These are phyloP conservation scores for Penicillium chermesinum DNA, from an alignment of 495 filamentous ascomycete genomes.

Conservation along the genomic window DNA sequence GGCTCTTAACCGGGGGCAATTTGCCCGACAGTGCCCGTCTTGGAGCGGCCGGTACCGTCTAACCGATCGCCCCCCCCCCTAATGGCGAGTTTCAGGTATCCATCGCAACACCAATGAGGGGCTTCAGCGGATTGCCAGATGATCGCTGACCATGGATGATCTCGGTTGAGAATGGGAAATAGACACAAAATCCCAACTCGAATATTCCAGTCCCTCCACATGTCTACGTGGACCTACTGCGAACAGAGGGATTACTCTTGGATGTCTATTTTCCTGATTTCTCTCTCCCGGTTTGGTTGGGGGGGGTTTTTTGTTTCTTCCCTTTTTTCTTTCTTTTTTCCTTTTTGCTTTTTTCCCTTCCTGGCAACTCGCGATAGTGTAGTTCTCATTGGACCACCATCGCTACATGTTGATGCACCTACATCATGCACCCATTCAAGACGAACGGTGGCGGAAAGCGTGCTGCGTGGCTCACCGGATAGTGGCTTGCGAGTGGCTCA, in stretches of 20 bases:
- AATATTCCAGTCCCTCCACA: no score
- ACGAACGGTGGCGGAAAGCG: constrained; percentile 19
- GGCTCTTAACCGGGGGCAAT: neutral
- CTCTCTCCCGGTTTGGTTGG: neutral
- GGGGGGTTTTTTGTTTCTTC: constrained; percentile 1
- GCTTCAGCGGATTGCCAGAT: neutral
- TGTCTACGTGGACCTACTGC: no score
- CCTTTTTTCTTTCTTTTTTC: neutral
- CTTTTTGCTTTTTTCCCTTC: neutral
- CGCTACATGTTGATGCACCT: constrained; percentile 10
- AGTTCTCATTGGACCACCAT: constrained; percentile 1
- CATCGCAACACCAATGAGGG: constrained; percentile 6
- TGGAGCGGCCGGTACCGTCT: neutral
- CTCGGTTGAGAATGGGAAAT: constrained; percentile 1
- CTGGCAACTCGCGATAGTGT: neutral
- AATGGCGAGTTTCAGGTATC: constrained; percentile 13
- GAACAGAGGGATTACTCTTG: no score
- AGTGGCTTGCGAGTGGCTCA: constrained; percentile 9
- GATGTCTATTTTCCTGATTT: neutral
- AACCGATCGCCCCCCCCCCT: neutral
- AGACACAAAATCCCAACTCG: neutral
- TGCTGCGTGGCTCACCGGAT: constrained; percentile 8
- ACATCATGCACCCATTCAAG: constrained; percentile 5
- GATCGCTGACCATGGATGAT: constrained; percentile 10
- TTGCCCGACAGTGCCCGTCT: neutral